Base-by-base conservation (phyloP, 139 green algal species). In the Picochlorum costavermella region DNA sequence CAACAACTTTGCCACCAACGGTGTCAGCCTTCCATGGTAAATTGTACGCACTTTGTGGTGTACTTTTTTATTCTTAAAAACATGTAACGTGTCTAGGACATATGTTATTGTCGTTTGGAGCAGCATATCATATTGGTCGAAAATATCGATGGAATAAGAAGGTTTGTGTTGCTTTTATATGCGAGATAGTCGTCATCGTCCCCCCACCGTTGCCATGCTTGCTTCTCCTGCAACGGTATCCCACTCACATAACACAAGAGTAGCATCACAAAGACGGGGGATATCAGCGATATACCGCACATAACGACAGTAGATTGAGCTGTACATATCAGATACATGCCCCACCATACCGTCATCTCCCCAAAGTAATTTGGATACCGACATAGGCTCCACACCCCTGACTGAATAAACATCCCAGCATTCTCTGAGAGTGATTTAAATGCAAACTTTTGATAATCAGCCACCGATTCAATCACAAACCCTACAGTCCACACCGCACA, bases 321-420 rank as follows among this genome's bases (percentile, higher is more conserved):
- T 2, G 65, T 40, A 53, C 68, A 77, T 16, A 73, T 72, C 10
- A 84, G 36, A 53, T 86, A 91, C 49, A 95, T 64, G 48, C 83
- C 86, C 74, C 72, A 86, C 78, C 81, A 72, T 49, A 63, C 8
- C 25, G 80, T 46, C 50, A 92, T 90, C 72, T 96, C 89, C 1
- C 89, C 89, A 72, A 88, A 92, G 68, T 96, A 96, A 72, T 96
- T 95, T 13, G 90, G 90, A 65, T 91, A 86, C 2, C 88, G 71
- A 10, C 63, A 74, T 17, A 61, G 69, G 11, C 31, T 68, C 89
- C 89, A 96, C 33, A 96, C 60, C 1, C 89, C 89, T 43, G 67
- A 64, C 43, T 84, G 68, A 50, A 95, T 92, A 75, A 89, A 96
- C 26, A 71, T 69, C 16, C 85, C 85, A 61, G 86, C 85, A 74